Conservation (phyloP, 2,329 filamentous ascomycete species). For the Shiraia sp. region DNA sequence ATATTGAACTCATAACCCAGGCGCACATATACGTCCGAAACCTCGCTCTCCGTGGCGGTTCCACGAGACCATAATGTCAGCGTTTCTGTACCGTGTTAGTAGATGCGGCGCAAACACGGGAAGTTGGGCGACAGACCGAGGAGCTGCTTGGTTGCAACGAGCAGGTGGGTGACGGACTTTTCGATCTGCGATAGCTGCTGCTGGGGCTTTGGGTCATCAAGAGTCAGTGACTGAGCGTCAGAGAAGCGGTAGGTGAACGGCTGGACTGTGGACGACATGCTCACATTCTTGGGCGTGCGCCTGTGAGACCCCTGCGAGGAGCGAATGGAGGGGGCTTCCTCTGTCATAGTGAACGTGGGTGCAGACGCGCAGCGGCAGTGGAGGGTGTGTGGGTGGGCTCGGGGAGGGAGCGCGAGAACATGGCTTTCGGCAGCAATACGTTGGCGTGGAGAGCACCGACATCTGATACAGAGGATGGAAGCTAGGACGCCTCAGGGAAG, state of each 20-base stretch:
- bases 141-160: conserved; percentile 96
- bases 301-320: conserved; percentile 53
- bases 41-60: conserved; percentile 87
- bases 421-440: conserved; percentile 14
- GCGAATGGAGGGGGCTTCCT: conserved; percentile 30
- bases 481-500: no score
- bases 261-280: conserved; percentile 15
- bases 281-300: conserved; percentile 43
- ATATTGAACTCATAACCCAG: conserved; percentile 99
- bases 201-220: conserved; percentile 57
- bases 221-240: conserved; percentile 18
- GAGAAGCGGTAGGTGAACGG: conserved; percentile 4
- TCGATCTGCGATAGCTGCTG: conserved; percentile 93
- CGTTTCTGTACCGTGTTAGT: conserved; percentile 63
- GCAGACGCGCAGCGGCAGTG: conserved; percentile 18
- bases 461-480: no score
- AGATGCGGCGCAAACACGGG: conserved; percentile 5
- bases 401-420: conserved; percentile 15
- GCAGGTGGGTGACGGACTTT: conserved; percentile 89
- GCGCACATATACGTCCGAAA: conserved; percentile 97
- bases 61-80: conserved; percentile 96
- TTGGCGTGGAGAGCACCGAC: no score
- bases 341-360: conserved; percentile 23
- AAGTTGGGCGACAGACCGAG: conserved; percentile 51
- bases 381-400: conserved; percentile 11